Evolutionary conservation across 495 filamentous ascomycete species (phyloP), one percentile per base, ranked within the genome.

Genomic region (Jackrogersella multiformis): DNA sequence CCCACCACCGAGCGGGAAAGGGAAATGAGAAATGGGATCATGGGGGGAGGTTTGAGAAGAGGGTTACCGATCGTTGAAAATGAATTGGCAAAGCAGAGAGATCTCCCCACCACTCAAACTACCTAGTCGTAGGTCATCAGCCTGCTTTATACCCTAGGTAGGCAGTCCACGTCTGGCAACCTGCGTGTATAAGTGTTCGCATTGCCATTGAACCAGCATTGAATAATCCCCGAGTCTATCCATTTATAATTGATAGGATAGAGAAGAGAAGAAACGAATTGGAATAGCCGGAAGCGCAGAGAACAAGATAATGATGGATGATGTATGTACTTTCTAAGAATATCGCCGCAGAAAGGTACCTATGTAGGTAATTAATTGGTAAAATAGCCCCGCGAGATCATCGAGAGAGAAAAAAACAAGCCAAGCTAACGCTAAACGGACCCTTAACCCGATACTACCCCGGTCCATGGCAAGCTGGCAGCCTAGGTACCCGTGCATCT

Each of bases 381-480:
- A n/a, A n/a, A 18, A 54, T 34, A 56, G 56, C 61, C 66, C 66
- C 66, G 66, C 66, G 42, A 69, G 66, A 69, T 69, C 51, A 57
- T 64, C 49, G 51, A 52, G 9, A 28, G 9, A 18, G 23, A 30
- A 26, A 26, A n/a, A 13, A 38, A n/a, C 21, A 21, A 55, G 51
- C 60, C 60, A 63, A 61, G 66, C 41, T 26, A 10, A 56, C 45
- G 53, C 64, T 26, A 68, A 51, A 53, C 58, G 38, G 58, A 62
- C 44, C 64, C 64, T 52, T 68, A 62, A 57, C 35, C 52, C 49
- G 56, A 61, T 65, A 53, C 49, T 52, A 69, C 51, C 66, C 66
- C 28, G 56, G 49, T 46, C 61, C 56, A 56, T 65, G 51, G 51
- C 34, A 56, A 69, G 64, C 64, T 58, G 46, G 65, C 58, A 53